These are phyloP conservation scores for Bipolaris bicolor DNA, from an alignment of 2,329 filamentous ascomycete genomes.

Conservation along the genomic window DNA sequence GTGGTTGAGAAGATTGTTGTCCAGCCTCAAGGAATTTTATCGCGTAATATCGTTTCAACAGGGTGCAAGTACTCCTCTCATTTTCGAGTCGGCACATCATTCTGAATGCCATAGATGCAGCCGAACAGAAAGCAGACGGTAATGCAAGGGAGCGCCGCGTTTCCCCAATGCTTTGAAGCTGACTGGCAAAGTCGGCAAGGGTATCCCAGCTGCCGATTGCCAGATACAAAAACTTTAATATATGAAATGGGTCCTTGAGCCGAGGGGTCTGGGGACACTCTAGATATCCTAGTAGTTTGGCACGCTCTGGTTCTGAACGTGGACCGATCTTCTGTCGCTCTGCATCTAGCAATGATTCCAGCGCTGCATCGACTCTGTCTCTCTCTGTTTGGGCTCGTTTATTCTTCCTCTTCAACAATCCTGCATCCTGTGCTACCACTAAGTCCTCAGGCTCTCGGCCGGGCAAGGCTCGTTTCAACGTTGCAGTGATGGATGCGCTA, in stretches of 20 bases:
- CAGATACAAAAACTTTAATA: constrained; percentile 6
- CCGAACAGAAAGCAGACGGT: neutral
- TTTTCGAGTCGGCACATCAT: constrained; percentile 7
- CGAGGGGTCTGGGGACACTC: neutral
- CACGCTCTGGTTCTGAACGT: neutral
- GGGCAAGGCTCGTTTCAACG: neutral
- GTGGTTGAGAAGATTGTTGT: neutral
- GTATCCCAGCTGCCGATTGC: constrained; percentile 12
- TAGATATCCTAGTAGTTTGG: neutral
- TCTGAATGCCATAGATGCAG: neutral
- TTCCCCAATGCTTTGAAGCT: neutral
- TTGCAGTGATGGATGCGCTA: neutral
- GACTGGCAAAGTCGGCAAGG: constrained; percentile 4
- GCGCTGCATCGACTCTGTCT: neutral
- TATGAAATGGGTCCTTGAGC: neutral
- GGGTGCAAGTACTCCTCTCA: neutral
- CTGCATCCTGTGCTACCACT: neutral
- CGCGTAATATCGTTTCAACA: constrained; percentile 2
- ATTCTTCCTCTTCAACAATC: neutral
- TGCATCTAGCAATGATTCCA: neutral
- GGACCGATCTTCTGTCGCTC: neutral
- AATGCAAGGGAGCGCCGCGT: neutral
- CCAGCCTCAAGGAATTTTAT: neutral
- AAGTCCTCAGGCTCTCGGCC: neutral
- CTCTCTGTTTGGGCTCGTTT: neutral